Conservation (phyloP, 495 filamentous ascomycete species). For the Lasiosphaeria hispida region DNA sequence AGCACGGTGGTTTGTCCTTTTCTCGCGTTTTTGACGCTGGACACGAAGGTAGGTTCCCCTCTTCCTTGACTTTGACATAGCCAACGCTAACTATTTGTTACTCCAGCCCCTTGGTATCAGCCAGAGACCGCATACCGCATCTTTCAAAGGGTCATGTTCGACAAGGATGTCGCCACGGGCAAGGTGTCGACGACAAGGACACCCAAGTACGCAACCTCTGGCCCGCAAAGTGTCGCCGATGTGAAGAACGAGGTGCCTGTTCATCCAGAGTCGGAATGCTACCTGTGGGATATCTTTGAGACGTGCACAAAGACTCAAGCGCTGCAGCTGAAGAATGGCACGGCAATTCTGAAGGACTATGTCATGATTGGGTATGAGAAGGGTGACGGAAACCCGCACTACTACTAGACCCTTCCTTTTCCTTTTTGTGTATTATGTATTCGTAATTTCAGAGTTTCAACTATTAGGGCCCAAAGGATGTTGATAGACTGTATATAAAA, state of each 20-base stretch:
- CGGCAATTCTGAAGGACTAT: constrained; percentile 16
- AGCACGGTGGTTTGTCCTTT: constrained; percentile 60
- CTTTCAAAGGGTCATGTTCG: constrained; percentile 40
- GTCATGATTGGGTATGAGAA: constrained; percentile 5
- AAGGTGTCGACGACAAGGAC: constrained; percentile 10
- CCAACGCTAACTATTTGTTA: background rate
- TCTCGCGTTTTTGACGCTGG: constrained; percentile 59
- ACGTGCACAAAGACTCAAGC: constrained; percentile 9
- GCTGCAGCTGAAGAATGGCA: constrained; percentile 10
- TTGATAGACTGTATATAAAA: too few species aligned
- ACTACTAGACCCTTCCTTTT: background rate
- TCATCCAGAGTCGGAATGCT: constrained; percentile 8
- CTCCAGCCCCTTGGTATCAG: constrained; percentile 43
- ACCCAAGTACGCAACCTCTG: constrained; percentile 15
- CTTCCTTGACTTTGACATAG: background rate
- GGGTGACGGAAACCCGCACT: background rate
- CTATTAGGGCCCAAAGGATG: too few species aligned
- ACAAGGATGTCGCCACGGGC: constrained; percentile 56
- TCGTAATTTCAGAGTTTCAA: too few species aligned
- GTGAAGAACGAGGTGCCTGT: constrained; percentile 21
- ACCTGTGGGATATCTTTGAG: constrained; percentile 22
- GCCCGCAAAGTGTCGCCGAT: constrained; percentile 8
- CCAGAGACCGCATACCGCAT: constrained; percentile 34
- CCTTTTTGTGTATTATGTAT: too few species aligned
- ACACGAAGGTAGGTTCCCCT: constrained; percentile 53